A percentile compares a stretch with the other conserved stretches of the same genome.
These are phyloP conservation scores for Leptodontidium sp. DNA, from an alignment of 2,329 filamentous ascomycete species.

Conservation along the genomic window DNA sequence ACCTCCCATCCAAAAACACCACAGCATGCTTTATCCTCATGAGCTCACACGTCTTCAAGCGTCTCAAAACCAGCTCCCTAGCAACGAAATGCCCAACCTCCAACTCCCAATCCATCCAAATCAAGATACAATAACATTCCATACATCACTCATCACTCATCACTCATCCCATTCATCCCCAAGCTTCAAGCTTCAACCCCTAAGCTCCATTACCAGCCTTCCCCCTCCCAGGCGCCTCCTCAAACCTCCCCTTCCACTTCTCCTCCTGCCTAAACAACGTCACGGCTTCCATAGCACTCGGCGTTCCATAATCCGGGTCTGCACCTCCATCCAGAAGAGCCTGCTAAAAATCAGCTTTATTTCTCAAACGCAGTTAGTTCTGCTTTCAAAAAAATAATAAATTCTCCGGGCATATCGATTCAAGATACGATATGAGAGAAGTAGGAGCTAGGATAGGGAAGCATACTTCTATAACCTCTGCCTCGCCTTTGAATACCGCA, in stretches of 20 bases:
- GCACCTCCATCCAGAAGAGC: slow-evolving; percentile 60
- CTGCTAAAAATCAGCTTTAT: slow-evolving; percentile 24
- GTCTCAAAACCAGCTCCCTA: too few species aligned
- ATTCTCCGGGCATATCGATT: background rate
- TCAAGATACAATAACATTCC: too few species aligned
- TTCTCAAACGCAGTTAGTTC: background rate
- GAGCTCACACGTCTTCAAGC: too few species aligned
- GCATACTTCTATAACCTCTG: slow-evolving; percentile 65
- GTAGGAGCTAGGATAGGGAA: background rate
- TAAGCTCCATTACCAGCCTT: slow-evolving; percentile 45
- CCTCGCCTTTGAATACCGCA: slow-evolving; percentile 76
- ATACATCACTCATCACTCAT: background rate
- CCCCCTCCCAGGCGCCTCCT: slow-evolving; percentile 57
- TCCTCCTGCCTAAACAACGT: slow-evolving; percentile 61
- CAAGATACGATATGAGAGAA: background rate
- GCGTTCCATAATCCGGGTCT: slow-evolving; percentile 61
- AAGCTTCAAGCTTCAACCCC: background rate
- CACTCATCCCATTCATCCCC: background rate
- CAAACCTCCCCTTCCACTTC: slow-evolving; percentile 59
- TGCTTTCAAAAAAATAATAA: background rate
- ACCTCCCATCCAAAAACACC: too few species aligned
- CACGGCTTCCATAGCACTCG: slow-evolving; percentile 58
- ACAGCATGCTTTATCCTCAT: too few species aligned
- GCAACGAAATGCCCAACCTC: too few species aligned
- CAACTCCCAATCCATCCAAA: too few species aligned